phyloP scores from a whole-genome alignment of 345 rosid species.

The Hibiscus syriacus region DNA sequence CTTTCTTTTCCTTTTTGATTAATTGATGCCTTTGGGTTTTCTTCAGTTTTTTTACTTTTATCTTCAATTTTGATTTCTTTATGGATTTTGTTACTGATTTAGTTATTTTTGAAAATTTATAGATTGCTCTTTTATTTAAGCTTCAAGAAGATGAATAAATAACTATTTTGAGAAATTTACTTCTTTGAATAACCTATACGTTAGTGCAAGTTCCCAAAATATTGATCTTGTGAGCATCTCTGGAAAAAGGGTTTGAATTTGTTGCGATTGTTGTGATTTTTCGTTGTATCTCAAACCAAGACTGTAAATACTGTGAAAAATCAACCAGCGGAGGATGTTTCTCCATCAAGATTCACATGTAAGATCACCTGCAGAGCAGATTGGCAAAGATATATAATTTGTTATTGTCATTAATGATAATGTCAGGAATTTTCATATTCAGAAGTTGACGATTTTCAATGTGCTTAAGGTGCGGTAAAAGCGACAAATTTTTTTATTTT shows the following conservation, averaged over 20 bases:
- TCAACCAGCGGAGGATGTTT: too few relatives aligned
- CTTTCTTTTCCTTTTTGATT: background rate
- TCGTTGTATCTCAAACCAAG: too few relatives aligned
- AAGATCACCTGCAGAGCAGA: too few relatives aligned
- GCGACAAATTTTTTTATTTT: too few relatives aligned
- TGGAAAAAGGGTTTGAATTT: background rate
- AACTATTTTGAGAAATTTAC: background rate
- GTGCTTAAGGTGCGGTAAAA: too few relatives aligned
- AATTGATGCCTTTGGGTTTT: conserved; percentile 12
- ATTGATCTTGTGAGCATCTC: background rate
- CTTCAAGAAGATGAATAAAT: conserved; percentile 71
- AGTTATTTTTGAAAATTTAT: background rate
- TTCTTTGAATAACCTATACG: background rate
- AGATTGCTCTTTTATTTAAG: conserved; percentile 13
- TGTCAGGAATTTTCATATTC: too few relatives aligned
- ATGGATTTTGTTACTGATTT: conserved; percentile 28
- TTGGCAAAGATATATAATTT: too few relatives aligned
- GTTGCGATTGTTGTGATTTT: background rate
- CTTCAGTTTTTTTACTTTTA: too few relatives aligned
- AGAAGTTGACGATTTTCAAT: too few relatives aligned
- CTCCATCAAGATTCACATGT: too few relatives aligned
- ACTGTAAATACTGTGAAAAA: too few relatives aligned
- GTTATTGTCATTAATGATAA: too few relatives aligned
- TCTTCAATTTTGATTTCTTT: conserved; percentile 20
- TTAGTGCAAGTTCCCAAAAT: background rate